Base-by-base conservation (phyloP, 345 rosid genomes). In the Bruguiera parviflora region DNA sequence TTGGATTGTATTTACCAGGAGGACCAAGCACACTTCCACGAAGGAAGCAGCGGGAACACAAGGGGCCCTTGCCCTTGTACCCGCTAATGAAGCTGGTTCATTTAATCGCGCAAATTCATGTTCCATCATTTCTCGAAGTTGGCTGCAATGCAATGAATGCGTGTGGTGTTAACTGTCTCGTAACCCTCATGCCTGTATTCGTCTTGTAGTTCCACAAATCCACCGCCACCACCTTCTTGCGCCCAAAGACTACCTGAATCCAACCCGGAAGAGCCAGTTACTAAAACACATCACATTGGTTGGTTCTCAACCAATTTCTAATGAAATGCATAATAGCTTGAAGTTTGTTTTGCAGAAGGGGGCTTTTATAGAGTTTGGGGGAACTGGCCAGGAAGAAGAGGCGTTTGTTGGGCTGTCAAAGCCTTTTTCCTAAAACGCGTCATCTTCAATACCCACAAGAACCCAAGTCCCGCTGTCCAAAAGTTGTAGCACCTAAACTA, bases 311-410 rank as follows among this genome's bases (percentile, higher is more conserved):
- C 79, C 8, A 28, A 77, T 75, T 43, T 43, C 49, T 13, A 43
- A 8, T 7, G 9, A 75, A 78, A 75, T 20, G 25, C 73, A 61
- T 81, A 75, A 59, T 70, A 81, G 64, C 84, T 81, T 53, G 80
- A 69, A 62, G 43, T 75, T 2, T 78, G 70, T 29, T 75, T 75
- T 37, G 68, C 72, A 8, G 78, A 78, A 72, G 80, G 75, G 13
- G 78, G 66, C 80, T 78, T 33, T 33, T 7, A 7, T 19, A 75
- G 67, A 65, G 75, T 58, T 64, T 73, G 49, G 82, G 56, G 80
- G 80, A 29, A 75, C 63, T 81, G 84, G 15, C 76, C 80, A 43
- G 80, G 84, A 64, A 78, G 84, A 59, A 81, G 74, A 43, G 82
- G 80, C 73, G 58, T 58, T 81, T 8, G 80, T 78, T 21, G 80